Base-by-base conservation (phyloP, 192 early-diverging fungal species). In the Fimicolochytrium jonesii region DNA sequence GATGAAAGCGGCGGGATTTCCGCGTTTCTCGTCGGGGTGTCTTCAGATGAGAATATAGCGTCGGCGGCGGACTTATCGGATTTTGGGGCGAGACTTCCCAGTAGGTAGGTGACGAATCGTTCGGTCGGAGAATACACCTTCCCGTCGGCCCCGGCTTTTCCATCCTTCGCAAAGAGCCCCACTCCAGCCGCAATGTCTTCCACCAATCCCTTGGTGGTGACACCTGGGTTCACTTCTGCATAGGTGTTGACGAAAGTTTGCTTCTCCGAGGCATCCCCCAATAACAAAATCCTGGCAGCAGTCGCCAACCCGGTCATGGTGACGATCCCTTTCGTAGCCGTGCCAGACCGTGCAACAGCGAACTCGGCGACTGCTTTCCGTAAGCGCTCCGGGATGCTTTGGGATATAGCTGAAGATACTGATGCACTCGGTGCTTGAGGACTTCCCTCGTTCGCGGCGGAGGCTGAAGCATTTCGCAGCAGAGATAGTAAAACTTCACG, bases 191-290 rank as follows among this genome's bases (percentile, higher is more conserved):
- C 57, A 9, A 59, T 20, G 46, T 59, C 57, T 22, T 20, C 11
- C n/a, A 59, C 17, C 5, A 59, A 31, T 30, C 26, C 39, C 13
- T 30, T 17, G 1, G 41, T 25, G 10, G 28, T 26, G 13, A 43
- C 42, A 4, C 30, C 30, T 17, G 25, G 17, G 23, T 32, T 30
- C 26, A 28, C 41, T 11, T 6, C n/a, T 13, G 17, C 57, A 32
- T 59, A 59, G 1, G 29, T 43, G 20, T 22, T 17, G 18, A 59
- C 57, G 33, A 59, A 47, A 22, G 18, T 29, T 26, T 43, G 23
- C 30, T 46, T 43, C 42, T 59, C 57, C 17, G 29, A n/a, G 11
- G 45, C 41, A 34, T 18, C 30, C 32, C 57, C 57, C 25, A 46
- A 46, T 7, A 43, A 18, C 25, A 59, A 28, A 1, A 46, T 18